phyloP scores from a whole-genome alignment of 768 basidiomycete species.

The Hypsizygus marmoreus region DNA sequence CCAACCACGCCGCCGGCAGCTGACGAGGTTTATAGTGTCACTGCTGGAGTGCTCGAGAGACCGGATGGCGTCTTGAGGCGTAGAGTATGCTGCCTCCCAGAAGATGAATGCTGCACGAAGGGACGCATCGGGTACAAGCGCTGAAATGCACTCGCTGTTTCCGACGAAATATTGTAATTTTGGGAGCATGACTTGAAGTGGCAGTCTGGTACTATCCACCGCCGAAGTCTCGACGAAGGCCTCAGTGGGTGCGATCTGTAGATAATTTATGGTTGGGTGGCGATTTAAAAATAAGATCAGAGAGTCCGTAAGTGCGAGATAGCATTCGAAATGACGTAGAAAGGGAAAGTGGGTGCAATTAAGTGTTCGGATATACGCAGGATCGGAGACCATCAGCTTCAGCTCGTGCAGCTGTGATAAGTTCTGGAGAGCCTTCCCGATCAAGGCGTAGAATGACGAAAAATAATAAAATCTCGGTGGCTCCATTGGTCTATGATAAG shows the following conservation, averaged over 20 bases:
- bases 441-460: slow-evolving; percentile 31
- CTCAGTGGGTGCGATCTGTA: slow-evolving; percentile 37
- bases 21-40: slow-evolving; percentile 33
- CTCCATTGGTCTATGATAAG: slow-evolving; percentile 19
- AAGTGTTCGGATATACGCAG: slow-evolving; percentile 26
- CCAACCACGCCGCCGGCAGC: slow-evolving; percentile 39
- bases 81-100: slow-evolving; percentile 34
- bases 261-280: slow-evolving; percentile 33
- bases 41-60: slow-evolving; percentile 34
- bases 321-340: slow-evolving; percentile 38
- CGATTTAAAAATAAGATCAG: slow-evolving; percentile 36
- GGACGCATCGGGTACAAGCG: slow-evolving; percentile 24
- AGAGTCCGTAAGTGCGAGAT: slow-evolving; percentile 29
- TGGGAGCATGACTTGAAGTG: slow-evolving; percentile 28
- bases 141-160: slow-evolving; percentile 32
- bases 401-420: slow-evolving; percentile 31
- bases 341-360: slow-evolving; percentile 23
- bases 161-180: slow-evolving; percentile 38
- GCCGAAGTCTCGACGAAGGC: slow-evolving; percentile 8
- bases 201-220: neutral
- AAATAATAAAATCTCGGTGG: slow-evolving; percentile 22
- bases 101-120: slow-evolving; percentile 38
- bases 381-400: slow-evolving; percentile 32
- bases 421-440: slow-evolving; percentile 28
- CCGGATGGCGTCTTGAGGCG: slow-evolving; percentile 30